These are phyloP conservation scores for Niveomyces coronatus DNA, from an alignment of 2,329 filamentous ascomycete species.

Conservation along the genomic window DNA sequence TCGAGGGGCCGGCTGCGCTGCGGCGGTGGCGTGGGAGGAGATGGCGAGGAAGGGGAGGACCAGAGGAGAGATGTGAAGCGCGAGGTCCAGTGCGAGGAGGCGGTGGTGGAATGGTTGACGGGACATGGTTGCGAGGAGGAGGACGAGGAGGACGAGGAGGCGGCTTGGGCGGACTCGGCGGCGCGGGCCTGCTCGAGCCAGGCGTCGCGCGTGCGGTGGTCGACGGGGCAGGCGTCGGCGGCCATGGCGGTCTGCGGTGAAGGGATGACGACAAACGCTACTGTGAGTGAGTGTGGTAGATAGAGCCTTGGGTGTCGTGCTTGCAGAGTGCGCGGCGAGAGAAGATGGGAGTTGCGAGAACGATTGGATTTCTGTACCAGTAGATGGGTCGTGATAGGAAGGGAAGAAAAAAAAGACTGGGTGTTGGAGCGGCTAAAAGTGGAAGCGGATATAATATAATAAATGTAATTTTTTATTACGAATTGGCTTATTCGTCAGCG, in stretches of 20 bases:
- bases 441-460: no score
- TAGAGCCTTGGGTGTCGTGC: not conserved
- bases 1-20: conserved; percentile 36
- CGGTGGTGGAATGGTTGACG: conserved; percentile 22
- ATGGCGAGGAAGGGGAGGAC: conserved; percentile 21
- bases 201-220: conserved; percentile 76
- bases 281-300: no score
- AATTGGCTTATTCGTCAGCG: no score
- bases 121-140: conserved; percentile 18
- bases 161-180: conserved; percentile 29
- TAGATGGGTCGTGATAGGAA: no score
- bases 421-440: no score
- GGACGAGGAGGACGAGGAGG: conserved; percentile 12
- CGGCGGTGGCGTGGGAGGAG: conserved; percentile 9
- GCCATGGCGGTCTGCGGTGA: conserved; percentile 5
- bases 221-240: conserved; percentile 64
- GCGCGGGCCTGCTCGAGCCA: conserved; percentile 67
- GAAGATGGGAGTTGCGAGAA: no score
- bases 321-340: no score
- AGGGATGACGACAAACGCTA: no score
- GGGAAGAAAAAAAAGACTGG: no score
- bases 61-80: conserved; percentile 32
- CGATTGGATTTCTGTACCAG: no score
- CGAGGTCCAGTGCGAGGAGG: conserved; percentile 27
- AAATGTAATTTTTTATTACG: no score